Percentiles rank a stretch among this genome's conserved stretches.
phyloP scores from a whole-genome alignment of 176 grass and related monocot species.

The Oryza brachyantha region DNA sequence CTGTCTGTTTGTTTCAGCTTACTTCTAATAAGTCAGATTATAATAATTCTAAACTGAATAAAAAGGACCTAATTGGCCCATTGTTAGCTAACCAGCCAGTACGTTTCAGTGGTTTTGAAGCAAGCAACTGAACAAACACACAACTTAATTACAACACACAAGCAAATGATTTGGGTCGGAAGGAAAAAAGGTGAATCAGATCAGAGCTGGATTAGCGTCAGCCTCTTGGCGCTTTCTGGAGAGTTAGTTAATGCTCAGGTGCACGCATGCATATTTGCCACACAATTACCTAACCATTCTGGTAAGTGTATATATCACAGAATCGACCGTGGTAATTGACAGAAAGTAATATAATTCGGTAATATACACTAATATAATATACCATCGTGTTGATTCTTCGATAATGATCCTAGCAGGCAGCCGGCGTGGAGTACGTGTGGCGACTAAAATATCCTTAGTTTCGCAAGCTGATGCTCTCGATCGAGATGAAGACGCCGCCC shows the following conservation, averaged over 20 bases:
- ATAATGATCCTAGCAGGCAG: neutral
- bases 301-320: neutral
- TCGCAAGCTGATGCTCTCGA: neutral
- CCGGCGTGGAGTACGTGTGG: neutral
- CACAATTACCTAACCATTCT: neutral
- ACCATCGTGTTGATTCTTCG: too few relatives aligned
- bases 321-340: neutral
- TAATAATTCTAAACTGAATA: too few relatives aligned
- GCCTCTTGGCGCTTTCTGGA: too few relatives aligned
- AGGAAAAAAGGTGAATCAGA: neutral
- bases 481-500: neutral
- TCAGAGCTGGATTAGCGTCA: constrained; percentile 3
- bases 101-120: constrained; percentile 7
- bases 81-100: too few relatives aligned
- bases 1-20: too few relatives aligned
- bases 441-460: neutral
- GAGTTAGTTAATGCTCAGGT: neutral
- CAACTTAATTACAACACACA: neutral
- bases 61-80: too few relatives aligned
- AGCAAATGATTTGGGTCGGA: neutral
- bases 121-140: neutral
- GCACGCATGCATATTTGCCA: neutral
- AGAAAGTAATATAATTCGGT: too few relatives aligned
- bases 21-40: too few relatives aligned
- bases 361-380: too few relatives aligned